A percentile compares a stretch with the other conserved stretches of the same genome.
These are phyloP conservation scores for Conoideocrella luteorostrata DNA, from an alignment of 2,329 filamentous ascomycete species.

Conservation along the genomic window DNA sequence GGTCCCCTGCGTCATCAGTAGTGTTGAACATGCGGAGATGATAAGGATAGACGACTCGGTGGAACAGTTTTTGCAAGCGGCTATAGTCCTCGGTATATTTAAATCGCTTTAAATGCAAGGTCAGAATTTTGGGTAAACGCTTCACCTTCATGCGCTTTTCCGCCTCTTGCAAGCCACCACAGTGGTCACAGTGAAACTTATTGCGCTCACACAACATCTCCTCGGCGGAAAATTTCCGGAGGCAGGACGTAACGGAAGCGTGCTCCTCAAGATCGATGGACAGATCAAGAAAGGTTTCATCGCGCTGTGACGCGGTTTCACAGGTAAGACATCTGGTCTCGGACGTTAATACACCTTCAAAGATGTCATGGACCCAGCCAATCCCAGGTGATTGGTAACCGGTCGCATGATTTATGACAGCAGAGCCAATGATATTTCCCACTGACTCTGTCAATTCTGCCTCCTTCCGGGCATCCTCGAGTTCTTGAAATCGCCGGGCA, in stretches of 20 bases:
- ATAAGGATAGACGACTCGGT: slow-evolving; percentile 94
- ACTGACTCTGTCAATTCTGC: slow-evolving; percentile 46
- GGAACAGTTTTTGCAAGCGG: slow-evolving; percentile 90
- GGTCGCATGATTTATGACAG: slow-evolving; percentile 27
- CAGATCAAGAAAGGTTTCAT: slow-evolving; percentile 91
- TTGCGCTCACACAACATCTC: slow-evolving; percentile 98
- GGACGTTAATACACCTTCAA: slow-evolving; percentile 89
- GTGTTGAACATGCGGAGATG: slow-evolving; percentile 96
- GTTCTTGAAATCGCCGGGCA: slow-evolving; percentile 56
- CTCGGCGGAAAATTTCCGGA: slow-evolving; percentile 93
- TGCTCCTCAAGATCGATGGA: slow-evolving; percentile 95
- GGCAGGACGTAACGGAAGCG: slow-evolving; percentile 89
- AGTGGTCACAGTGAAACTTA: slow-evolving; percentile 98
- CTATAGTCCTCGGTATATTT: slow-evolving; percentile 97
- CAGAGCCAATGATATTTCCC: slow-evolving; percentile 29
- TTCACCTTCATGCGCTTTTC: slow-evolving; percentile 99
- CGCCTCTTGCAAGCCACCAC: slow-evolving; percentile 90
- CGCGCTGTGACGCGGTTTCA: slow-evolving; percentile 88
- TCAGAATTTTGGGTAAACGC: slow-evolving; percentile 81
- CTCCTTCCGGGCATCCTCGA: slow-evolving; percentile 33
- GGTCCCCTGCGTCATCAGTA: slow-evolving; percentile 88
- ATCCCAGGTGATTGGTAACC: slow-evolving; percentile 55
- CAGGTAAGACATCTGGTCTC: slow-evolving; percentile 96
- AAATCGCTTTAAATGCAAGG: slow-evolving; percentile 91
- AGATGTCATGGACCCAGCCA: slow-evolving; percentile 94